phyloP scores from a whole-genome alignment of 2,329 filamentous ascomycete genomes.

The Trichophyton simii region DNA sequence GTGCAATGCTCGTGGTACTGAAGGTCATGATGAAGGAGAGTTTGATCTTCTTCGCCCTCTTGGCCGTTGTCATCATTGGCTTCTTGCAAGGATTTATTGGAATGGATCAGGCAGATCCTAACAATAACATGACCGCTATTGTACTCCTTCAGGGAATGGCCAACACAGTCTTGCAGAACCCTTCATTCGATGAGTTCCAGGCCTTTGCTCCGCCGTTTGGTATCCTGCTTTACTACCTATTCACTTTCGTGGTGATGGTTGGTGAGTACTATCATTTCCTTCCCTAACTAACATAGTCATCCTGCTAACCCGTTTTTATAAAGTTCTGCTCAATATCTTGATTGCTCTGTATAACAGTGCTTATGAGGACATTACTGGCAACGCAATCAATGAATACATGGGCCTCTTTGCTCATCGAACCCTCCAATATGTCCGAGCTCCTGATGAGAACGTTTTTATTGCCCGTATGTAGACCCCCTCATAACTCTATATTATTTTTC shows the following conservation, averaged over 20 bases:
- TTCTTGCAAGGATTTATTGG: conserved; percentile 94
- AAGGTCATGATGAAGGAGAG: conserved; percentile 93
- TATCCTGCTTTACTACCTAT: conserved; percentile 90
- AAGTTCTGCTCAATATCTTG: conserved; percentile 79
- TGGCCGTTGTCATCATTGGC: conserved; percentile 61
- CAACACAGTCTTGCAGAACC: conserved; percentile 82
- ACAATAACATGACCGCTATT: conserved; percentile 37
- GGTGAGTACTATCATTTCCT: conserved; percentile 20
- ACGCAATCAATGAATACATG: conserved; percentile 90
- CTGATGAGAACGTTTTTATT: conserved; percentile 97
- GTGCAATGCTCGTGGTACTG: conserved; percentile 92
- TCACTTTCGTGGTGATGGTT: conserved; percentile 95
- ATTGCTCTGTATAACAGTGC: conserved; percentile 96
- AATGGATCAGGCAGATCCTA: conserved; percentile 68
- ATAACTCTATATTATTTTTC: neutral
- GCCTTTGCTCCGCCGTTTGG: conserved; percentile 87
- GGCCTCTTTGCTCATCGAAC: conserved; percentile 89
- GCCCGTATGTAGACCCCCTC: conserved; percentile 41
- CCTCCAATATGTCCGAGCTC: conserved; percentile 90
- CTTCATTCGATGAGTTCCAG: conserved; percentile 82
- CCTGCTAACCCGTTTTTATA: neutral
- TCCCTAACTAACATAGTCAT: neutral
- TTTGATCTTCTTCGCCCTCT: conserved; percentile 87
- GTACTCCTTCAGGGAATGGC: conserved; percentile 49
- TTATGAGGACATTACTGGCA: conserved; percentile 85